Percentiles rank a stretch among this genome's conserved stretches.
phyloP scores from a whole-genome alignment of 208 protist species.

The Leishmania mexicana region DNA sequence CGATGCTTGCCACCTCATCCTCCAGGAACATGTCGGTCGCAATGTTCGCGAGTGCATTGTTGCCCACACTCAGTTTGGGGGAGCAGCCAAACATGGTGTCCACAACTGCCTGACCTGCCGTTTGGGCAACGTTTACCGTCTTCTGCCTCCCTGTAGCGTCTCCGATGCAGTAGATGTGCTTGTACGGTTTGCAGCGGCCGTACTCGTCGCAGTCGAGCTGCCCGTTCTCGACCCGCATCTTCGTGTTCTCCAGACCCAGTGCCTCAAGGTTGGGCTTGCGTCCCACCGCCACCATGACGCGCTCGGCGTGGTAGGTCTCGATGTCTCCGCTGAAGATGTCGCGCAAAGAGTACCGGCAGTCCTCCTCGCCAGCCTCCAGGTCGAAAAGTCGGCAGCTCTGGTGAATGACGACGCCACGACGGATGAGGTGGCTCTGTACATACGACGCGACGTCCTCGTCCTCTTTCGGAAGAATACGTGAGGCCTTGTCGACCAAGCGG shows the following conservation, averaged over 20 bases:
- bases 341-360: conserved; percentile 59
- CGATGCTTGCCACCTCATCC: conserved; percentile 64
- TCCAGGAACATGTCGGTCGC: conserved; percentile 61
- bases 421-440: conserved; percentile 46
- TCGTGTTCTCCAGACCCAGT: conserved; percentile 63
- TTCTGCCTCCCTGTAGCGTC: conserved; percentile 42
- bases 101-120: conserved; percentile 46
- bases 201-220: conserved; percentile 49
- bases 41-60: conserved; percentile 37
- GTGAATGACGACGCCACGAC: conserved; percentile 57
- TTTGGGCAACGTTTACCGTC: conserved; percentile 54
- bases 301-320: conserved; percentile 55
- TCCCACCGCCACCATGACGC: conserved; percentile 61
- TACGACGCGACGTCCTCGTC: conserved; percentile 68
- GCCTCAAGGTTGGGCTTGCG: conserved; percentile 48
- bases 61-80: conserved; percentile 23
- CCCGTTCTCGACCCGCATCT: conserved; percentile 50
- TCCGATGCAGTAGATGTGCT: conserved; percentile 78
- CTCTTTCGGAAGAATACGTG: conserved; percentile 59
- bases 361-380: conserved; percentile 34
- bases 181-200: conserved; percentile 60
- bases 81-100: conserved; percentile 67
- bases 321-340: conserved; percentile 34
- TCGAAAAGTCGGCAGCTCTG: conserved; percentile 62
- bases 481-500: conserved; percentile 55